Evolutionary conservation across 2,329 filamentous ascomycete species (phyloP).

Genomic region (Chaetomium strumarium): DNA sequence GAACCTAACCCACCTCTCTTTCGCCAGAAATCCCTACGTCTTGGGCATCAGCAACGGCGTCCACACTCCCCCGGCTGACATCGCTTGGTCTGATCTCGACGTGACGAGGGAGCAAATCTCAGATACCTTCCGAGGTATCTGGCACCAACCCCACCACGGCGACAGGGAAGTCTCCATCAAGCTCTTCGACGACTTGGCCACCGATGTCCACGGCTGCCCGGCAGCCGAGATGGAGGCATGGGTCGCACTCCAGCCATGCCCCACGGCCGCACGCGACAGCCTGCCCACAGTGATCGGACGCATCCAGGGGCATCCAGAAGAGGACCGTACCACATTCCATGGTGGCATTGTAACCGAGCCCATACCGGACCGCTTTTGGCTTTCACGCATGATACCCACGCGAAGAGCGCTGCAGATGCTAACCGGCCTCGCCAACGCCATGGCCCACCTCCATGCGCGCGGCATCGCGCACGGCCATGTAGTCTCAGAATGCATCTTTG

Average conservation of each 20-base stretch:
- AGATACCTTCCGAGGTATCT: conserved; percentile 38
- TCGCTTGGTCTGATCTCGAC: conserved; percentile 37
- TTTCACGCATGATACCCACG: no score
- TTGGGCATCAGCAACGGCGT: conserved; percentile 16
- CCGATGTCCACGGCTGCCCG: conserved; percentile 40
- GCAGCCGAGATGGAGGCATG: conserved; percentile 45
- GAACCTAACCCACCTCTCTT: conserved; percentile 41
- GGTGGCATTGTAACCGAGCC: conserved; percentile 42
- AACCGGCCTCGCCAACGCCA: conserved; percentile 36
- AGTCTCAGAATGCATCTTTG: conserved; percentile 44
- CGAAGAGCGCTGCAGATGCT: conserved; percentile 36
- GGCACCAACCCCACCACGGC: conserved; percentile 27
- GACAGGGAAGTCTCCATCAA: conserved; percentile 43
- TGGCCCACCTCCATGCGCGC: conserved; percentile 38
- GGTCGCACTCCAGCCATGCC: no score
- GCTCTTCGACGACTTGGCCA: conserved; percentile 42
- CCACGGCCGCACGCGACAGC: conserved; percentile 40
- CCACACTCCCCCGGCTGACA: conserved; percentile 26
- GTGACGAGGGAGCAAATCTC: conserved; percentile 40
- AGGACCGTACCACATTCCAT: conserved; percentile 25
- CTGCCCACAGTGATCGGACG: conserved; percentile 41
- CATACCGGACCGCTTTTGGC: no score
- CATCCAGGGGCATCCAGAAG: conserved; percentile 37
- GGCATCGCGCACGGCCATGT: conserved; percentile 43
- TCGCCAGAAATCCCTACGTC: conserved; percentile 42